These are phyloP conservation scores for Plectosphaerella plurivora DNA, from an alignment of 2,329 filamentous ascomycete genomes.

Conservation along the genomic window DNA sequence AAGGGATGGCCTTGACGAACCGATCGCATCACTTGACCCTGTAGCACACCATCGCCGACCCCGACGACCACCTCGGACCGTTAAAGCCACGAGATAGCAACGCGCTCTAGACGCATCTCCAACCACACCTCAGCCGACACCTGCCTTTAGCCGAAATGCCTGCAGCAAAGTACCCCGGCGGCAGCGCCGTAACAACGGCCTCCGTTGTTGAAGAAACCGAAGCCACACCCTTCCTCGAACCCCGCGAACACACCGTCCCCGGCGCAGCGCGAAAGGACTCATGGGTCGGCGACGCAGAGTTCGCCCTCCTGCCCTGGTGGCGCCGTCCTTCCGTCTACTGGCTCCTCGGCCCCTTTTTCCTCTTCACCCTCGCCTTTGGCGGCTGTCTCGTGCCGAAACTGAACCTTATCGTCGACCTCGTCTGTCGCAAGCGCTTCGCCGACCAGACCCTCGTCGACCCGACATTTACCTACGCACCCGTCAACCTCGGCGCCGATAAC, in stretches of 20 bases:
- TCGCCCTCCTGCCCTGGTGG: conserved; percentile 58
- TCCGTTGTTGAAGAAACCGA: conserved; percentile 21
- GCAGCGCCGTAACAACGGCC: no score
- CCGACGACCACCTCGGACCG: no score
- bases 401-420: conserved; percentile 76
- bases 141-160: neutral
- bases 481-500: conserved; percentile 66
- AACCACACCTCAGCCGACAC: neutral
- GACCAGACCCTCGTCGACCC: conserved; percentile 59
- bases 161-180: neutral
- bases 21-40: no score
- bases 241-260: conserved; percentile 10
- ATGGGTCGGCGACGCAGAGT: conserved; percentile 54
- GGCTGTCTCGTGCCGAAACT: conserved; percentile 81
- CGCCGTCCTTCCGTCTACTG: conserved; percentile 68
- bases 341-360: conserved; percentile 73
- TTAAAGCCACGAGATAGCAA: no score
- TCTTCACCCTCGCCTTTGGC: conserved; percentile 84
- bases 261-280: conserved; percentile 16
- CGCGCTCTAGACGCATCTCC: no score
- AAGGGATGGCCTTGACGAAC: no score
- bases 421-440: conserved; percentile 79
- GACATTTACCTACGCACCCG: conserved; percentile 54
- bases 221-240: conserved; percentile 30
- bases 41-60: no score